Percentiles rank a stretch among this genome's conserved stretches.
These are phyloP conservation scores for Caloboletus inedulis DNA, from an alignment of 1,284 basidiomycete species.

Conservation along the genomic window DNA sequence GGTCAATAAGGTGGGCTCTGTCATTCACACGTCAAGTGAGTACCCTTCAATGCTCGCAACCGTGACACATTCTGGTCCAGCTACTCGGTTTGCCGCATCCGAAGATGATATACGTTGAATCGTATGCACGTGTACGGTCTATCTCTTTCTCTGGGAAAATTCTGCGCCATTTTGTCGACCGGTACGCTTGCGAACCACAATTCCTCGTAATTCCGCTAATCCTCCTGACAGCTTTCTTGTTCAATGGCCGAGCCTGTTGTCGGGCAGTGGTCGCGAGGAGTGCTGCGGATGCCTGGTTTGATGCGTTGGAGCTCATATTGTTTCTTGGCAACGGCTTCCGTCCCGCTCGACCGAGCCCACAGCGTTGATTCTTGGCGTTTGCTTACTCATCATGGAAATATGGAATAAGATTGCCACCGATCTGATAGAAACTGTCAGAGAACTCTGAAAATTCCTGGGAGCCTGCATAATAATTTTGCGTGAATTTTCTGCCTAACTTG, in stretches of 20 bases:
- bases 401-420: not conserved
- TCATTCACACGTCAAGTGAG: not conserved
- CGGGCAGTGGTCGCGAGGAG: constrained; percentile 42
- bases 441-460: too few species aligned
- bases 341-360: not conserved
- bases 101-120: constrained; percentile 86
- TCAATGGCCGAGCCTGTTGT: constrained; percentile 73
- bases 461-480: not conserved
- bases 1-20: constrained; percentile 66
- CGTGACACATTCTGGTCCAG: constrained; percentile 40
- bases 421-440: too few species aligned
- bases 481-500: not conserved
- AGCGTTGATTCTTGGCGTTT: constrained; percentile 1
- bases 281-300: constrained; percentile 67
- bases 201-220: constrained; percentile 2
- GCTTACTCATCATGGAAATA: not conserved
- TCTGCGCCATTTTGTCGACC: constrained; percentile 78
- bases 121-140: constrained; percentile 83
- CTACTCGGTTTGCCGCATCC: constrained; percentile 74
- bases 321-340: not conserved
- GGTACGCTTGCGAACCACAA: constrained; percentile 40
- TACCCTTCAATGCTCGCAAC: not conserved
- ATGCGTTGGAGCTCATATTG: constrained; percentile 10
- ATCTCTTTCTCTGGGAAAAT: constrained; percentile 87
- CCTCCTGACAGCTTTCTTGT: constrained; percentile 66